Evolutionary conservation across 2,329 filamentous ascomycete genomes (phyloP).

Genomic region (Aspergillus udagawae): DNA sequence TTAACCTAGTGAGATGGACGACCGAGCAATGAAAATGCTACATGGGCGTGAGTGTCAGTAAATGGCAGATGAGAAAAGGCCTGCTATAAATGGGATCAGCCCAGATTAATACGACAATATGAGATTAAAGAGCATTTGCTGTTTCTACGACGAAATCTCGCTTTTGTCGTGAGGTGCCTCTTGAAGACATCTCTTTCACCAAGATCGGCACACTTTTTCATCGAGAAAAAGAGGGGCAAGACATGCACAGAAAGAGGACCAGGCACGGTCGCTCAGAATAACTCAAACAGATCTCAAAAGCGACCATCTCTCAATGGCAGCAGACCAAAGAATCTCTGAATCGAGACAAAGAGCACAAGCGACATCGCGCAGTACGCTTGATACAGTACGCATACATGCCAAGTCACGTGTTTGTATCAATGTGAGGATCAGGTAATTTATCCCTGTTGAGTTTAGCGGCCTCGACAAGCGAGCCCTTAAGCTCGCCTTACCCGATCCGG

Average conservation of each 20-base stretch:
- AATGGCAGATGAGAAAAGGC: not conserved
- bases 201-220: not conserved
- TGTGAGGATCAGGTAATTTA: not conserved
- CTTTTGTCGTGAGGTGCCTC: not conserved
- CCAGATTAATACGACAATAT: not conserved
- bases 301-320: not conserved
- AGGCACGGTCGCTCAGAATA: not conserved
- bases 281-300: not conserved
- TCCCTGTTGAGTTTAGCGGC: slow-evolving; percentile 16
- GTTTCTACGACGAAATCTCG: not conserved
- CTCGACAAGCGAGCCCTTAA: slow-evolving; percentile 33
- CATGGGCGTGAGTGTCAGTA: not conserved
- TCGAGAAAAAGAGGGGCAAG: not conserved
- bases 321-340: not conserved
- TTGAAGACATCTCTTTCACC: not conserved
- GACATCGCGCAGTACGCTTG: no score
- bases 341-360: not conserved
- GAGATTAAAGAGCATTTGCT: not conserved
- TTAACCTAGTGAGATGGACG: not conserved
- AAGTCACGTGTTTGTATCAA: not conserved
- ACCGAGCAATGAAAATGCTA: slow-evolving; percentile 1
- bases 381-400: not conserved
- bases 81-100: not conserved
- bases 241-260: not conserved
- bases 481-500: slow-evolving; percentile 22